These are phyloP conservation scores for Mycena pura DNA, from an alignment of 768 basidiomycete species.

Conservation along the genomic window DNA sequence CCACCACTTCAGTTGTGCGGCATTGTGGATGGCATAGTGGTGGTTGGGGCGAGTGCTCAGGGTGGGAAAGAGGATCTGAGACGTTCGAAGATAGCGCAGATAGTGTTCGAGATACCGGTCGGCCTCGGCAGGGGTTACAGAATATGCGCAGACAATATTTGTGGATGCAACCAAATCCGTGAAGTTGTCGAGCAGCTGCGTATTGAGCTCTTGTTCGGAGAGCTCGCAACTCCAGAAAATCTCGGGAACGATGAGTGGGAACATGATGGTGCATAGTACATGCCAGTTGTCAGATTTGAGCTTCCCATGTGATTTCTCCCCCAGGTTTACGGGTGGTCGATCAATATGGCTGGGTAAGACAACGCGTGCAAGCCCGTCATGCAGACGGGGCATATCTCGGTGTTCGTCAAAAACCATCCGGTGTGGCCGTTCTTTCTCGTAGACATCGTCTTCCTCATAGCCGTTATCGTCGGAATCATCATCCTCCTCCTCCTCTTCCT, in stretches of 20 bases:
- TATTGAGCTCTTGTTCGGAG: not conserved
- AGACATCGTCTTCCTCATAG: too few relatives aligned
- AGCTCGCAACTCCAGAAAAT: not conserved
- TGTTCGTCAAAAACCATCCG: too few relatives aligned
- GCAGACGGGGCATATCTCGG: too few relatives aligned
- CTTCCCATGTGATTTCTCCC: constrained; percentile 21
- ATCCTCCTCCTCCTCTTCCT: too few relatives aligned
- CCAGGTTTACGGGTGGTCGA: constrained; percentile 19
- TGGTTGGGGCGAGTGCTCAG: not conserved
- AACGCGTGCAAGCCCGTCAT: too few relatives aligned
- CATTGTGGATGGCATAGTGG: constrained; percentile 12
- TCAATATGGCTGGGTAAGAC: too few relatives aligned
- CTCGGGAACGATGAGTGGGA: constrained; percentile 10
- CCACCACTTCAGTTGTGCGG: constrained; percentile 20
- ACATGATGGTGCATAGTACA: not conserved
- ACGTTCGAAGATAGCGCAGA: not conserved
- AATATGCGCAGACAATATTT: constrained; percentile 8
- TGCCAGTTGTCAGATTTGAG: constrained; percentile 27
- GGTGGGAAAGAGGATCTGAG: not conserved
- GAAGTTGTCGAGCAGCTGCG: constrained; percentile 1
- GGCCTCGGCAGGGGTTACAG: not conserved
- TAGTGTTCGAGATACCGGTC: not conserved
- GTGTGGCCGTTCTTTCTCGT: too few relatives aligned
- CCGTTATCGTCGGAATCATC: too few relatives aligned
- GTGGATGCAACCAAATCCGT: not conserved